Percentiles rank a stretch among this genome's conserved stretches.
These are phyloP conservation scores for Colletotrichum tofieldiae DNA, from an alignment of 2,329 filamentous ascomycete species.

Conservation along the genomic window DNA sequence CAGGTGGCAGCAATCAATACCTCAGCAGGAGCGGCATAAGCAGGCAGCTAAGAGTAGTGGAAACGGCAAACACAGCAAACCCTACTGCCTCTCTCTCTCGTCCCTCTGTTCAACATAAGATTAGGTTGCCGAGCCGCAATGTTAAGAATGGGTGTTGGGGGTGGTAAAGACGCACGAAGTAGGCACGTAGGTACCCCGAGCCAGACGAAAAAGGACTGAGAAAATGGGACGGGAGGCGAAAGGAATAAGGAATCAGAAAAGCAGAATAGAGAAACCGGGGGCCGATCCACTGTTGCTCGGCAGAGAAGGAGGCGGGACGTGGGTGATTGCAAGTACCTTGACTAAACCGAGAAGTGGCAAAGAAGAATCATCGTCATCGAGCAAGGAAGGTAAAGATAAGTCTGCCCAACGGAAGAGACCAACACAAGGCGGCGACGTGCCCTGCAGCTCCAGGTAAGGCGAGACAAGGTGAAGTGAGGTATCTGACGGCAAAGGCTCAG, in stretches of 20 bases:
- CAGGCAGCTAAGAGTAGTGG: background rate
- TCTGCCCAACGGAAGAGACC: background rate
- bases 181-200: no score
- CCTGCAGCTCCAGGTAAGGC: background rate
- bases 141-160: background rate
- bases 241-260: background rate
- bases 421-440: background rate
- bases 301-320: background rate
- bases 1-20: background rate
- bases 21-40: background rate
- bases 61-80: background rate
- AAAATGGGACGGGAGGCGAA: background rate
- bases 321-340: slow-evolving; percentile 6
- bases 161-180: background rate
- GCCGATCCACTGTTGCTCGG: background rate
- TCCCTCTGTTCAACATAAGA: background rate
- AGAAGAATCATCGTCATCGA: slow-evolving; percentile 8
- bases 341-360: slow-evolving; percentile 18
- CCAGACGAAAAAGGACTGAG: background rate
- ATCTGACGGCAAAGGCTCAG: background rate
- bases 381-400: background rate
- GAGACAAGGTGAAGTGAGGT: background rate
- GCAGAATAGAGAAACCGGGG: background rate
- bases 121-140: background rate
- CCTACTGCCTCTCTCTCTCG: no score